These are phyloP conservation scores for Trichomonas gallinae DNA, from an alignment of 208 protist species.

Conservation along the genomic window DNA sequence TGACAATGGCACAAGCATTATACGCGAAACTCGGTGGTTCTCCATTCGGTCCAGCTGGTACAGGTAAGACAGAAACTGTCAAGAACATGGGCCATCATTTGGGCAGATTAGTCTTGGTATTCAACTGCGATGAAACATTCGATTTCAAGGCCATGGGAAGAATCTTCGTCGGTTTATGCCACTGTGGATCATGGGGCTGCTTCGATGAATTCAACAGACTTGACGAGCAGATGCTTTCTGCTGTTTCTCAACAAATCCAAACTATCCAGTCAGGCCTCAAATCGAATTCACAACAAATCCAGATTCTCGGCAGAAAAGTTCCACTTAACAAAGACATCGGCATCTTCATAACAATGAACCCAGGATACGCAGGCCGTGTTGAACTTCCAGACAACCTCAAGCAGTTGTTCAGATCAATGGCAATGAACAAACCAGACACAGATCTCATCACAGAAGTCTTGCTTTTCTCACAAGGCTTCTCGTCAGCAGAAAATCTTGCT, in stretches of 20 bases:
- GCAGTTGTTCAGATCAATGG: constrained; percentile 91
- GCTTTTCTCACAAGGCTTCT: constrained; percentile 97
- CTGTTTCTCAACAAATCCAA: constrained; percentile 97
- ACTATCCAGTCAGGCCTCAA: constrained; percentile 72
- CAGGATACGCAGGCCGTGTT: constrained; percentile 91
- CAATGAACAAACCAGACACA: constrained; percentile 91
- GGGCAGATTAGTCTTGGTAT: constrained; percentile 90
- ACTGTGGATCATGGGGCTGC: constrained; percentile 97
- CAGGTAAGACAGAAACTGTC: constrained; percentile 84
- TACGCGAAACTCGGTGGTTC: constrained; percentile 81
- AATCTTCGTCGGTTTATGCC: constrained; percentile 97
- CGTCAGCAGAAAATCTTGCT: constrained; percentile 74
- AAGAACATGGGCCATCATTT: constrained; percentile 91
- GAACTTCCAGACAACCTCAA: constrained; percentile 98
- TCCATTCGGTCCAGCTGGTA: constrained; percentile 88
- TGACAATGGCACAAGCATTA: constrained; percentile 87
- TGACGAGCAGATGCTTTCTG: constrained; percentile 87
- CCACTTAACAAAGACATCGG: constrained; percentile 72
- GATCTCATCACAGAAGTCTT: constrained; percentile 95
- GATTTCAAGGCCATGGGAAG: constrained; percentile 89
- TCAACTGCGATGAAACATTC: constrained; percentile 98
- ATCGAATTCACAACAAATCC: constrained; percentile 51
- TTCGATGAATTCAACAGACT: constrained; percentile 99
- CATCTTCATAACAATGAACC: constrained; percentile 99
- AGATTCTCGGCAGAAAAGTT: constrained; percentile 66